Evolutionary conservation across 2,329 filamentous ascomycete genomes (phyloP), one percentile per base, ranked within the genome.

Genomic region (Penicillium sclerotiorum): DNA sequence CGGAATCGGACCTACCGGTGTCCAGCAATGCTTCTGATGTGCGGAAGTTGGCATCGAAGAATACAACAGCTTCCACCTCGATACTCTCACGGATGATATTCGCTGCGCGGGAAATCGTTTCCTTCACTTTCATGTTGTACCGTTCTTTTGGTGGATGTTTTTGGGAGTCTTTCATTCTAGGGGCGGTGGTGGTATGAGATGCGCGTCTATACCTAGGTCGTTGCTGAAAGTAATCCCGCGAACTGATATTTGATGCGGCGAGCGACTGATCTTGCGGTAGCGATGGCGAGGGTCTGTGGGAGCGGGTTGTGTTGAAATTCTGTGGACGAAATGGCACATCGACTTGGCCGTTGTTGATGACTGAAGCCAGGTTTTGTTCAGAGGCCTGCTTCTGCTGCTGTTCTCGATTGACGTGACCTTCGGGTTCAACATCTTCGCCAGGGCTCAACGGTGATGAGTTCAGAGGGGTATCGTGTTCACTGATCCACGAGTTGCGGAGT

Each of bases 71-170:
- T 13, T 71, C 69, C 0, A 72, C 62, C 28, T 75, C 70, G 5
- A 76, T 58, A 1, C 72, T 67, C 30, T 74, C 62, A 3, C 72
- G 63, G 21, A 78, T 65, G 2, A 77, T 70, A 18, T 69, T 68
- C 15, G 74, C 71, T 5, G 74, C 76, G 27, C 70, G 73, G 0
- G 69, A 68, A 36, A 77, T 76, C 1, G 75, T 55, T 9, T 62
- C 41, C 8, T 47, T 35, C 5, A 56, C 15, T 21, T 55, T 45
- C 7, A 32, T 23, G 13, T 36, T 25, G 23, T 53, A 51, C 17
- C 28, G 38, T 6, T 37, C 38, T n/a, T 43, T 54, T 5, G 45
- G 45, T n/a, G 51, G 36, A 30, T 32, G 27, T n/a, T 46, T 37
- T 13, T 35, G 21, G n/a, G 30, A 28, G 12, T 33, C 40, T 8